Evolutionary conservation across 2,329 filamentous ascomycete species (phyloP), one percentile per base, ranked within the genome.

Genomic region (Cladosporium phlei): DNA sequence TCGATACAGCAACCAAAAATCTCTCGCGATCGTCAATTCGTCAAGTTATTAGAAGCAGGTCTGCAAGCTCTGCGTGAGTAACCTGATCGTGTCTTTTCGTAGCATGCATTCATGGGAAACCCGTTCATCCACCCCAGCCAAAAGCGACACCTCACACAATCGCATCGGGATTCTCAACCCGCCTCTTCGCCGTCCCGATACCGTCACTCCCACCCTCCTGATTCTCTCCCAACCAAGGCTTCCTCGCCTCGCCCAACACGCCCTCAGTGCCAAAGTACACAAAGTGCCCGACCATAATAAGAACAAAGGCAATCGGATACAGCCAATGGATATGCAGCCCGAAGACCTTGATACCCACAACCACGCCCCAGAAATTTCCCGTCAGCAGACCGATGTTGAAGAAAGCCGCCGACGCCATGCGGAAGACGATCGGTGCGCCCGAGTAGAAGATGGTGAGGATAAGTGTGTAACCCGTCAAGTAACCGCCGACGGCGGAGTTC

Each of bases 311-410:
- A 62, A 96, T 86, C 4, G 93, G 91, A 69, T 98, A 98, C 70
- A 96, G 77, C 75, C 80, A 95, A 70, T 95, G 86, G 48, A 98
- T 80, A 30, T 69, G 69, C 58, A 86, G 79, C 34, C 84, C 80
- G 61, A 98, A 95, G 38, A 97, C 86, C 63, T 83, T 78, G 56
- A 94, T 80, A 39, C 93, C 93, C 58, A 98, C 91, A 56, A 94
- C 85, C 52, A 95, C 85, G 55, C 89, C 90, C 93, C 93, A 98
- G 72, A 97, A 97, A 70, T 95, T 96, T 58, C 83, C 88, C 2
- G 93, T 97, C 50, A 98, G 75, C 55, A 98, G 74, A 6, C 86
- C 91, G 60, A 97, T 95, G 68, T 98, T 95, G 74, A 96, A 94
- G 70, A 98, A 96, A 16, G 90, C 91, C 2, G 93, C 93, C 12